These are phyloP conservation scores for Nitzschia sp. DNA, from an alignment of 108 stramenopile species.

Conservation along the genomic window DNA sequence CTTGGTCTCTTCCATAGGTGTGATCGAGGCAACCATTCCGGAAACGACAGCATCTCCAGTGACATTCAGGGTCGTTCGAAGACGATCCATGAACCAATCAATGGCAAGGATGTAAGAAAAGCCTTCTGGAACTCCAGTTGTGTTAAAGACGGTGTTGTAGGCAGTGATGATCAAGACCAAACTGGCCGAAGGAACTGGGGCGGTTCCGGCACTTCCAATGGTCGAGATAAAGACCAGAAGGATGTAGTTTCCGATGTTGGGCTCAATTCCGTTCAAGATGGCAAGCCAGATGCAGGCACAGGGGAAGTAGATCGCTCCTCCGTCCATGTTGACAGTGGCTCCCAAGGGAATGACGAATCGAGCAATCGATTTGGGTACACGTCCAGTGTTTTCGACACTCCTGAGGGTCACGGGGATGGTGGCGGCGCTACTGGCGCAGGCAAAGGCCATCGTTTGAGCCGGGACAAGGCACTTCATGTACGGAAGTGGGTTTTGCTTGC, in stretches of 20 bases:
- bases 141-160: conserved; percentile 28
- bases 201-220: conserved; percentile 39
- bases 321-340: conserved; percentile 50
- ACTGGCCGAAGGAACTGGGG: conserved; percentile 30
- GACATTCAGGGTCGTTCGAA: conserved; percentile 15
- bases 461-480: conserved; percentile 30
- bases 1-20: background rate
- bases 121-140: conserved; percentile 25
- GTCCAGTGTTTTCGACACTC: conserved; percentile 25
- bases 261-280: conserved; percentile 39
- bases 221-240: conserved; percentile 23
- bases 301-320: conserved; percentile 27
- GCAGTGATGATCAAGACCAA: conserved; percentile 29
- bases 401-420: conserved; percentile 38
- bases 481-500: conserved; percentile 22
- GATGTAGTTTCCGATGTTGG: conserved; percentile 25
- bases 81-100: conserved; percentile 35
- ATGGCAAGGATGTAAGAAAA: conserved; percentile 29
- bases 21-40: conserved; percentile 15
- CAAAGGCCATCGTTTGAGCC: conserved; percentile 36
- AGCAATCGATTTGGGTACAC: conserved; percentile 37
- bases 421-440: conserved; percentile 43
- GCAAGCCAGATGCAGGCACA: conserved; percentile 39
- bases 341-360: conserved; percentile 45
- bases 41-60: conserved; percentile 30